Evolutionary conservation across 2,329 filamentous ascomycete species (phyloP), one percentile per base, ranked within the genome.

Genomic region (Aspergillus oerlinghausenensis): DNA sequence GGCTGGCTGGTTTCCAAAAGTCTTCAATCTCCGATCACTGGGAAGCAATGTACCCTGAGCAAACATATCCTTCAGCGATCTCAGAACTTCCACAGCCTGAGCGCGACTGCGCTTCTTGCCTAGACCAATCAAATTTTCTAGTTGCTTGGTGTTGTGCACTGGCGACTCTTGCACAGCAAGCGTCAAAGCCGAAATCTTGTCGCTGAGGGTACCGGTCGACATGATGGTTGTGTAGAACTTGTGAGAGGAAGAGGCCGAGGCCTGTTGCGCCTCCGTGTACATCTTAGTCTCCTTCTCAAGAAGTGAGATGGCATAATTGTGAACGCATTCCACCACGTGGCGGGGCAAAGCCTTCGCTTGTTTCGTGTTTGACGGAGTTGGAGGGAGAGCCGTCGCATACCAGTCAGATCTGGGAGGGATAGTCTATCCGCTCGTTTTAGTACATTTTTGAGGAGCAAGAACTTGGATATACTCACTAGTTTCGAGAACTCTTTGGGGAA

Each of bases 181-280:
- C 4, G 94, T 99, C 68, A 99, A 80, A 3, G 94, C 95, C 2
- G 94, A 99, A 47, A 97, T 88, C 73, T 97, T 97, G 73, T 99
- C 94, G 55, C 92, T 95, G 65, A 97, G 84, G 9, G 95, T 99
- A 80, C 94, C 94, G 1, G 92, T 95, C 9, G 91, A 81, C 90
- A 97, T 97, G 72, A 99, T 97, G 19, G 92, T 96, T 1, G 92
- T 90, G 80, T 97, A 87, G 79, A 99, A 99, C 73, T 92, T 96
- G 75, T 95, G 89, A 43, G 92, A 93, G 2, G 93, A 94, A 26
- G 90, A 91, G 51, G 90, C 85, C 6, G 89, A 85, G 55, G 89
- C 79, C 63, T 90, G 81, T 63, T 90, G 83, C 43, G 82, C 87
- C 26, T 85, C 84, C 55, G 82, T 82, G 75, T 97, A 99, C 49